Percentiles rank a stretch among this genome's conserved stretches.
Evolutionary conservation across 108 stramenopile species (phyloP).

Genomic region (Conticribra weissflogii): DNA sequence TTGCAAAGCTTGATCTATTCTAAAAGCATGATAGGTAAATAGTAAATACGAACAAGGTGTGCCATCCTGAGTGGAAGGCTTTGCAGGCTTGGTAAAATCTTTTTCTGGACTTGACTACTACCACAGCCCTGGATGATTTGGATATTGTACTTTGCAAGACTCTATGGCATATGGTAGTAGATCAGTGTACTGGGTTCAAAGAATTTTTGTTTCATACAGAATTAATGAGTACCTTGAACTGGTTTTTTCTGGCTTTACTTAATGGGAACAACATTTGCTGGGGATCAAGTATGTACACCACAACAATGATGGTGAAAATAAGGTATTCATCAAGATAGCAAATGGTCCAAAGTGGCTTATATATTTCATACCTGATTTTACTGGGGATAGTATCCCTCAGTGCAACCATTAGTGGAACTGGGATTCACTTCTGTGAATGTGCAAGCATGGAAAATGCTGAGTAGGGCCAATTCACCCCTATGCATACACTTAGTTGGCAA

Average conservation of each 20-base stretch:
- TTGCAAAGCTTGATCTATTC: background rate
- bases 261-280: background rate
- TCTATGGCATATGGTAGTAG: slow-evolving; percentile 35
- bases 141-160: background rate
- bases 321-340: slow-evolving; percentile 12
- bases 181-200: slow-evolving; percentile 14
- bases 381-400: slow-evolving; percentile 38
- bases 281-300: slow-evolving; percentile 9
- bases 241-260: background rate
- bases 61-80: no score
- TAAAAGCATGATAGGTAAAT: slow-evolving; percentile 1
- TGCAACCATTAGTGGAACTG: slow-evolving; percentile 37
- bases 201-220: slow-evolving; percentile 11
- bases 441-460: slow-evolving; percentile 5
- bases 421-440: slow-evolving; percentile 21
- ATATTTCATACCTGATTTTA: slow-evolving; percentile 27
- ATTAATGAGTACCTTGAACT: slow-evolving; percentile 12
- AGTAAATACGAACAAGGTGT: background rate
- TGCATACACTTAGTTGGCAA: no score
- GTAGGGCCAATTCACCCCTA: slow-evolving; percentile 3
- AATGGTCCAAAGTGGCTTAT: slow-evolving; percentile 16
- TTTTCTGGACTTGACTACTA: slow-evolving; percentile 5
- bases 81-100: background rate
- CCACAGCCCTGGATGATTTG: background rate
- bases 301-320: slow-evolving; percentile 49